Evolutionary conservation across 139 green algal species (phyloP).

Genomic region (Parachlorella kessleri): DNA sequence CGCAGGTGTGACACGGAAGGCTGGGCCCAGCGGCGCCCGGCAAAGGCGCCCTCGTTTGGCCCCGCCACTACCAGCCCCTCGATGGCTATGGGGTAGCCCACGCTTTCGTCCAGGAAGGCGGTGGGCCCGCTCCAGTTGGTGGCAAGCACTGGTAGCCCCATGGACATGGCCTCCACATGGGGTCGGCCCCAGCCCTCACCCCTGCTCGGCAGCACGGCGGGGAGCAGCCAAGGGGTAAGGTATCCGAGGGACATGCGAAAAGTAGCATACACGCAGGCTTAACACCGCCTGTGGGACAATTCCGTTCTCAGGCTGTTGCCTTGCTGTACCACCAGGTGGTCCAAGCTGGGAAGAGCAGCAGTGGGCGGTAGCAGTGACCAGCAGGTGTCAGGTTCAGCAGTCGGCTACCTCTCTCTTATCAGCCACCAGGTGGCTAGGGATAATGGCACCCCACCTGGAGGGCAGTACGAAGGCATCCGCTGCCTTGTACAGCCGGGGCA

Average conservation of each 20-base stretch:
- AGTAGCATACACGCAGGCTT: too few relatives aligned
- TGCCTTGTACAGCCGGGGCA: conserved; percentile 56
- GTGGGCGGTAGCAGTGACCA: too few relatives aligned
- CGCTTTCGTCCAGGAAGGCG: conserved; percentile 54
- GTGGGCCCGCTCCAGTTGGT: conserved; percentile 76
- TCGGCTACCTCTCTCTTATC: too few relatives aligned
- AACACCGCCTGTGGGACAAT: too few relatives aligned
- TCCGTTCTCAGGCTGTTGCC: too few relatives aligned
- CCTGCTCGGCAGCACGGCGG: background rate
- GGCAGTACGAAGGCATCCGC: conserved; percentile 83
- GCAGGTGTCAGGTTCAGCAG: too few relatives aligned
- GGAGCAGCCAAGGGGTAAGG: background rate
- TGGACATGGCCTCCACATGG: conserved; percentile 67
- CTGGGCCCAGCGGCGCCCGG: conserved; percentile 56
- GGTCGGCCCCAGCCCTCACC: conserved; percentile 80
- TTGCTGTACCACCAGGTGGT: too few relatives aligned
- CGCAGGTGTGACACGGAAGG: conserved; percentile 50
- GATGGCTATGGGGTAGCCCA: conserved; percentile 52
- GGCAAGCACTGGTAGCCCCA: conserved; percentile 64
- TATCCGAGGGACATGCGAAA: too few relatives aligned
- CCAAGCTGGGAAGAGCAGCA: too few relatives aligned
- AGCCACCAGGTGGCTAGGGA: too few relatives aligned
- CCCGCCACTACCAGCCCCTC: conserved; percentile 34
- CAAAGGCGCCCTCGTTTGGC: conserved; percentile 12
- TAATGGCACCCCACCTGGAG: conserved; percentile 41